Conservation (phyloP, 768 basidiomycete genomes). For the Tephrocybe sp. region DNA sequence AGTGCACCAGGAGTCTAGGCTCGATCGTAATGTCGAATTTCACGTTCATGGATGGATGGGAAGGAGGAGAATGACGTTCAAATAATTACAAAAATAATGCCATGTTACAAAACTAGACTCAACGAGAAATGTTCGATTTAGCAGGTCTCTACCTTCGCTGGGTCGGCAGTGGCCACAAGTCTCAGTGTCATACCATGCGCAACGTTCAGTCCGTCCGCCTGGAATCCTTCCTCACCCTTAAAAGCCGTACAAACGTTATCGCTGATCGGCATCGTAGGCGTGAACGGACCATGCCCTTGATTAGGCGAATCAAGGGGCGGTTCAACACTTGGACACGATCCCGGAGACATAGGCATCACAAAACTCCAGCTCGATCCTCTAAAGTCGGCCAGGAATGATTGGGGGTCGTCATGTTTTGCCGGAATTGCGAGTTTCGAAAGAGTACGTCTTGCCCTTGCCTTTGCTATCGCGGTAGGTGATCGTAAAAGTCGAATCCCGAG, state of each 20-base stretch:
- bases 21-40: conserved; percentile 1
- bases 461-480: conserved; percentile 10
- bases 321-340: background rate
- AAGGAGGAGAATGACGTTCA: too few species aligned
- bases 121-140: background rate
- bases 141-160: background rate
- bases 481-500: conserved; percentile 14
- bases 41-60: too few species aligned
- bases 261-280: conserved; percentile 6
- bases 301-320: background rate
- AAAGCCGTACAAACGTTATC: background rate
- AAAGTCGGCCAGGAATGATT: conserved; percentile 6
- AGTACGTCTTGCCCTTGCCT: conserved; percentile 12
- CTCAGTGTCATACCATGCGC: conserved; percentile 13
- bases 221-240: background rate
- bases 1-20: background rate
- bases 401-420: background rate
- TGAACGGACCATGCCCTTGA: conserved; percentile 7
- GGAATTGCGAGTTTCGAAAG: conserved; percentile 5
- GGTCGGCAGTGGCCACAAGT: conserved; percentile 12
- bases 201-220: conserved; percentile 6
- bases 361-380: conserved; percentile 17
- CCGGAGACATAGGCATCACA: conserved; percentile 6
- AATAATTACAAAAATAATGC: background rate
- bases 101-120: background rate